Conservation (phyloP, 352 stramenopile genomes). For the Phytophthora aleatoria region DNA sequence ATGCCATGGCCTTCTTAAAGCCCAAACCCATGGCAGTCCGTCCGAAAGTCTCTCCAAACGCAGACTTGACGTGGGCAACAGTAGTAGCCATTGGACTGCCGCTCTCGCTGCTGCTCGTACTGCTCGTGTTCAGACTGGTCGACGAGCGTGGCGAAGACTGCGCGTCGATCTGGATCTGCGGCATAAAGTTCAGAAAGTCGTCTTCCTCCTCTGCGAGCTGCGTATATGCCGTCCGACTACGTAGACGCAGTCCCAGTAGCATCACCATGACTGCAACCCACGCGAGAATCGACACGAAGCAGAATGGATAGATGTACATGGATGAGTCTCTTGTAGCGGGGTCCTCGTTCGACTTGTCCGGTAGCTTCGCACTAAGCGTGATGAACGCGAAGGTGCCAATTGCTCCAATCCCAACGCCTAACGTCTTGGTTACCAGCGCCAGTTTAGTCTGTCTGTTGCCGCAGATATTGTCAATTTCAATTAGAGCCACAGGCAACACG, state of each 20-base stretch:
- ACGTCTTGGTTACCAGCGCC: constrained; percentile 63
- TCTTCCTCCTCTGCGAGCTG: constrained; percentile 71
- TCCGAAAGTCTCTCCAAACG: constrained; percentile 73
- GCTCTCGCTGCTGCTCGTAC: constrained; percentile 40
- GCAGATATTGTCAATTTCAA: constrained; percentile 87
- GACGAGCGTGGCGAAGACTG: constrained; percentile 29
- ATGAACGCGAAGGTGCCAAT: constrained; percentile 58
- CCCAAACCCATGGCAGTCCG: constrained; percentile 47
- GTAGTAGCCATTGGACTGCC: constrained; percentile 35
- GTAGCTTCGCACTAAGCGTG: constrained; percentile 51
- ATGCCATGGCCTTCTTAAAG: constrained; percentile 43
- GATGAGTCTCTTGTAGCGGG: constrained; percentile 44
- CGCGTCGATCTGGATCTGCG: constrained; percentile 39
- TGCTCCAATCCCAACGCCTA: constrained; percentile 65
- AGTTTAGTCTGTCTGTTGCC: constrained; percentile 74
- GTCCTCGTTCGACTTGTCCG: constrained; percentile 35
- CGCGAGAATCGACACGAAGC: constrained; percentile 72
- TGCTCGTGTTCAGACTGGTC: constrained; percentile 39
- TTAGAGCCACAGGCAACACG: constrained; percentile 71
- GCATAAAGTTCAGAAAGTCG: constrained; percentile 53
- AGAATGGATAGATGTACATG: constrained; percentile 81
- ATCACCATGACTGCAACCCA: constrained; percentile 75
- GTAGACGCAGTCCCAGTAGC: constrained; percentile 65
- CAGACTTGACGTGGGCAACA: constrained; percentile 65
- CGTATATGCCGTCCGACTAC: constrained; percentile 68